Base-by-base conservation (phyloP, 1,139 yeast species). In the Saccharomycopsis crataegensis region DNA sequence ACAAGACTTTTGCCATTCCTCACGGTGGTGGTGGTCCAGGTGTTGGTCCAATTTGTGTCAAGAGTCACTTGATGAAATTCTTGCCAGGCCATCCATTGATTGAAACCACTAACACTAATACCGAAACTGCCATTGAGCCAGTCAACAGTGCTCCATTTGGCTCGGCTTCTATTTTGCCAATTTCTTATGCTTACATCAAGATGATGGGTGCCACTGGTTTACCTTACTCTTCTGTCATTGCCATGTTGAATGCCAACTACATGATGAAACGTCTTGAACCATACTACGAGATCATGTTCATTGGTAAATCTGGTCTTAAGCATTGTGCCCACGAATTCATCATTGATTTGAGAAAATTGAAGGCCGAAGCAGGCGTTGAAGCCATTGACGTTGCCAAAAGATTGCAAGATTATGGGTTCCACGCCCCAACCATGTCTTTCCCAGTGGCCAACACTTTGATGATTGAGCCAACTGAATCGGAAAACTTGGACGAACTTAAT, bases 1-100 rank as follows among this genome's bases (percentile, higher is more conserved):
- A 93, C 76, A 93, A 93, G 74, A 93, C 99, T 1, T 93, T 93
- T 75, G 93, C 98, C 50, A 90, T 93, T 66, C 95, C 96, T 58
- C 99, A 93, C 68, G 99, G 99, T 65, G 99, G 99, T 65, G 99
- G 99, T 68, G 99, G 99, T 50, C 99, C 99, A 46, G 99, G 98
- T 64, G 96, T 91, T 67, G 99, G 97, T 9, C 98, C 99, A 56
- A 94, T 93, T 58, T 90, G 98, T 77, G 98, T 91, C 59, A 86
- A 84, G 64, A 73, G 77, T 56, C 96, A 90, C 68, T 75, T 93
- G 65, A 79, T 78, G 50, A 90, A 91, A 55, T 90, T 82, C 72
- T 77, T 93, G 64, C 99, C 99, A 54, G 75, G 76, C 40, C 97
- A 93, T 69, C 77, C 79, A 43, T 74, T 85, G 54, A 76, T 80